Evolutionary conservation across 225 moss, liverwort and hornwort species (phyloP).

Genomic region (Straminergon stramineum): DNA sequence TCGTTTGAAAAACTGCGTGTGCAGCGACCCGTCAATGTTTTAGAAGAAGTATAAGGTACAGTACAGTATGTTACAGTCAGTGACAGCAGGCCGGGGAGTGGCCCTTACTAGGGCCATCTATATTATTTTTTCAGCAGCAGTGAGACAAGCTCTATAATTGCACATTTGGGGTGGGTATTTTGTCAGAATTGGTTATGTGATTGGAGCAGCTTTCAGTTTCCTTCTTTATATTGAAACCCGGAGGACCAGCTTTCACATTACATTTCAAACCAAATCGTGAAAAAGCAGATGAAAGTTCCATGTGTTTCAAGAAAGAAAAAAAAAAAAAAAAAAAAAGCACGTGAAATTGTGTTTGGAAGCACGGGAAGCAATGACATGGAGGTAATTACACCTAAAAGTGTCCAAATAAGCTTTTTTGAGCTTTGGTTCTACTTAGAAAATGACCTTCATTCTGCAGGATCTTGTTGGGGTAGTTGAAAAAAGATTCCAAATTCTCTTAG

Average conservation of each 20-base stretch:
- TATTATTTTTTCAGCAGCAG: too few species aligned
- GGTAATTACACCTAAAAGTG: background rate
- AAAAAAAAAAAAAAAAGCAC: too few species aligned
- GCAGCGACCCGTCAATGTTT: background rate
- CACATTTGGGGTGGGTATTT: background rate
- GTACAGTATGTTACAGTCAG: background rate
- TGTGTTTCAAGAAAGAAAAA: too few species aligned
- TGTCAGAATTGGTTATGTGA: background rate
- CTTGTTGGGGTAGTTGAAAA: rapidly evolving
- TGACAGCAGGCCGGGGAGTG: background rate
- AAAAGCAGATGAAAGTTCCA: too few species aligned
- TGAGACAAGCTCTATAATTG: background rate
- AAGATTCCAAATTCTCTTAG: background rate
- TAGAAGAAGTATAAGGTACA: background rate
- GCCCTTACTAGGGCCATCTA: background rate
- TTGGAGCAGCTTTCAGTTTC: background rate
- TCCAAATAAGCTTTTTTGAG: too few species aligned
- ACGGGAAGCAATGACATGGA: background rate
- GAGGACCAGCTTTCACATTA: too few species aligned
- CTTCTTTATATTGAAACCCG: too few species aligned
- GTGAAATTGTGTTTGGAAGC: too few species aligned
- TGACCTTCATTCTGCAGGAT: background rate
- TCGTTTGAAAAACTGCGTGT: background rate
- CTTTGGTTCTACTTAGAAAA: too few species aligned
- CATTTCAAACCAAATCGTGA: too few species aligned